phyloP scores from a whole-genome alignment of 805 yeast species.

The Metschnikowia sp. region DNA sequence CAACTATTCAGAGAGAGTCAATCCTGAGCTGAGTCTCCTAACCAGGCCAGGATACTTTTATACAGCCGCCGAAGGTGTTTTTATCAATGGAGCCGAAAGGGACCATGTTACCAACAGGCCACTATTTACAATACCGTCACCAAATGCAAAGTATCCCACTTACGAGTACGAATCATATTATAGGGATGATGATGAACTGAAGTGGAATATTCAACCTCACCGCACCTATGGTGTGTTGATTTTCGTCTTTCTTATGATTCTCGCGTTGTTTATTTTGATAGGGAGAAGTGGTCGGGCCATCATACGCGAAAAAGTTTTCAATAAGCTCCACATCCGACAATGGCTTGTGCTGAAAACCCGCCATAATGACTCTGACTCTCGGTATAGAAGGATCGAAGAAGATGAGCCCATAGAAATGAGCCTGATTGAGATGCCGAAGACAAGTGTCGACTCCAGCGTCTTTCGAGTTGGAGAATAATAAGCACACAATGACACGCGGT shows the following conservation, averaged over 20 bases:
- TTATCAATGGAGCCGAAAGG: constrained; percentile 53
- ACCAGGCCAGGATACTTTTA: constrained; percentile 46
- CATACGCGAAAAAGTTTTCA: background rate
- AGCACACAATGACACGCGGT: background rate
- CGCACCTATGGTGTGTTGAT: constrained; percentile 38
- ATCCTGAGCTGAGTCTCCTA: constrained; percentile 14
- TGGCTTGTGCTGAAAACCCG: background rate
- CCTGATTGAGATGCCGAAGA: constrained; percentile 1
- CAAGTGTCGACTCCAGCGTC: background rate
- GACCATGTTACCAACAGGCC: constrained; percentile 44
- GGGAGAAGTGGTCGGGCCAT: constrained; percentile 26
- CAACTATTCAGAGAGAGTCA: constrained; percentile 23
- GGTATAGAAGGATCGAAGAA: background rate
- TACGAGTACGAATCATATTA: constrained; percentile 30
- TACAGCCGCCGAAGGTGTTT: constrained; percentile 46
- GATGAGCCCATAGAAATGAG: constrained; percentile 10
- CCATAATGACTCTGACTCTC: background rate
- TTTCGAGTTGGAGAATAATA: constrained; percentile 1
- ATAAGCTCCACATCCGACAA: background rate
- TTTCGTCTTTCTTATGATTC: constrained; percentile 23
- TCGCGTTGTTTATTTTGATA: constrained; percentile 30
- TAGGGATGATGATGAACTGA: constrained; percentile 31
- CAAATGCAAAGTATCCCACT: constrained; percentile 18
- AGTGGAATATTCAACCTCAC: constrained; percentile 44
- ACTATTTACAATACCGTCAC: constrained; percentile 22